Percentiles rank a stretch among this genome's conserved stretches.
Evolutionary conservation across 805 yeast genomes (phyloP).

Genomic region (Zygotorulaspora danielsina): DNA sequence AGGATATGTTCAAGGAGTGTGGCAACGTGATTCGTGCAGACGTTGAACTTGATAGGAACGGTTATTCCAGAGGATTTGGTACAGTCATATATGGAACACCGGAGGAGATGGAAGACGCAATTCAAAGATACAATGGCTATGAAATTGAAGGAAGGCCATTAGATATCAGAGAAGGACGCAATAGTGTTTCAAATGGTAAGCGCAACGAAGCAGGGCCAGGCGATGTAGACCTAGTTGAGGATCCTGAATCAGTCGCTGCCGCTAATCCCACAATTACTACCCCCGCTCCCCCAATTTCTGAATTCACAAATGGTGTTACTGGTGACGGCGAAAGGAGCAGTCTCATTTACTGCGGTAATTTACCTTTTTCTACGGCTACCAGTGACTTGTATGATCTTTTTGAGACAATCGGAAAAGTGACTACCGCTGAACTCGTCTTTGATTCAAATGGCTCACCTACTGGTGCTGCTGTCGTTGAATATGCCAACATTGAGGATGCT

Average conservation of each 20-base stretch:
- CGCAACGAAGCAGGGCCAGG: conserved; percentile 18
- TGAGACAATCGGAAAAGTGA: conserved; percentile 74
- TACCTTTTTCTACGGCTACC: conserved; percentile 86
- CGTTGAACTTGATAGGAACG: conserved; percentile 57
- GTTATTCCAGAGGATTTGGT: conserved; percentile 84
- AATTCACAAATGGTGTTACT: conserved; percentile 61
- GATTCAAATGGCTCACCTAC: conserved; percentile 60
- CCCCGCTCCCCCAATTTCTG: conserved; percentile 28
- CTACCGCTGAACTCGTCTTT: conserved; percentile 69
- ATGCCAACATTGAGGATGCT: conserved; percentile 62
- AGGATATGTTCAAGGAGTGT: conserved; percentile 71
- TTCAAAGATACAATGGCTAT: conserved; percentile 62
- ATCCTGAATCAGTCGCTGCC: conserved; percentile 7
- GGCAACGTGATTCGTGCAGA: conserved; percentile 83
- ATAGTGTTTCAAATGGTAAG: conserved; percentile 15
- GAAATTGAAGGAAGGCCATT: conserved; percentile 71
- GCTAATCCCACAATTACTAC: conserved; percentile 31
- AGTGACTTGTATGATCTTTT: conserved; percentile 81
- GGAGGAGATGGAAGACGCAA: conserved; percentile 69
- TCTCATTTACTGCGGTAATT: conserved; percentile 64
- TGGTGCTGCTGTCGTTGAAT: conserved; percentile 84
- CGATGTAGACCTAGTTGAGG: too few relatives aligned
- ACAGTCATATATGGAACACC: conserved; percentile 64
- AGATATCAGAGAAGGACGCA: conserved; percentile 71
- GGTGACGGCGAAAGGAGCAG: conserved; percentile 60